Evolutionary conservation across 192 early-diverging fungal genomes (phyloP).

Genomic region (Rhizoclosmatium globosum): DNA sequence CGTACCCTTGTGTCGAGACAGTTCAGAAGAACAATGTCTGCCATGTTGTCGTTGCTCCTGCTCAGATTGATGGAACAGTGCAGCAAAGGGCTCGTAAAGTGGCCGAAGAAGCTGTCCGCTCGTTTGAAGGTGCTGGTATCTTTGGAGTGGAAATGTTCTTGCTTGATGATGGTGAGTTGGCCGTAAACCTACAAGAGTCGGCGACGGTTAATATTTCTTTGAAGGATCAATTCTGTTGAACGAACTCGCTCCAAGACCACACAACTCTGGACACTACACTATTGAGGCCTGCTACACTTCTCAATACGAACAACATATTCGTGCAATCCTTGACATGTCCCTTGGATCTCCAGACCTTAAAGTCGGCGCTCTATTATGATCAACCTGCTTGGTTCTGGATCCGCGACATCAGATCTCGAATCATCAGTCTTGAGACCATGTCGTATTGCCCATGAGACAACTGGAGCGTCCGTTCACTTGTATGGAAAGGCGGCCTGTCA

Average conservation of each 20-base stretch:
- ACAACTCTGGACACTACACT: slow-evolving; percentile 99
- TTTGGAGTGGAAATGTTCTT: slow-evolving; percentile 99
- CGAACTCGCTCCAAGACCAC: slow-evolving; percentile 98
- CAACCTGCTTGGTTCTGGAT: slow-evolving; percentile 87
- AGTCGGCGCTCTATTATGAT: slow-evolving; percentile 93
- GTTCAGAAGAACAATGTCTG: slow-evolving; percentile 97
- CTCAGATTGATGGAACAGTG: slow-evolving; percentile 89
- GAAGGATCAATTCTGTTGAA: slow-evolving; percentile 85
- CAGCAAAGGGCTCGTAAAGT: slow-evolving; percentile 75
- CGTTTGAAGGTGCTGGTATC: slow-evolving; percentile 78
- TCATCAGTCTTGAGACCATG: slow-evolving; percentile 69
- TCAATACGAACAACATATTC: slow-evolving; percentile 94
- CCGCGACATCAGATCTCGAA: slow-evolving; percentile 57
- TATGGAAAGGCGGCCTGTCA: slow-evolving; percentile 95
- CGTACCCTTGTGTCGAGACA: slow-evolving; percentile 97
- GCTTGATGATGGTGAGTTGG: slow-evolving; percentile 73
- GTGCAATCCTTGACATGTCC: slow-evolving; percentile 90
- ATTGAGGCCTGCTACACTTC: slow-evolving; percentile 97
- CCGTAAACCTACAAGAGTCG: background rate
- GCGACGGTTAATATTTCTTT: background rate
- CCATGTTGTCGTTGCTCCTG: slow-evolving; percentile 94
- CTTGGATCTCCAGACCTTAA: slow-evolving; percentile 88
- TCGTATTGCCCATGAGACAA: slow-evolving; percentile 73
- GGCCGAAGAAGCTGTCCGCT: slow-evolving; percentile 82
- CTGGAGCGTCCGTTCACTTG: slow-evolving; percentile 90